Conservation (phyloP, 352 stramenopile genomes). For the Globisporangium camurandrum region DNA sequence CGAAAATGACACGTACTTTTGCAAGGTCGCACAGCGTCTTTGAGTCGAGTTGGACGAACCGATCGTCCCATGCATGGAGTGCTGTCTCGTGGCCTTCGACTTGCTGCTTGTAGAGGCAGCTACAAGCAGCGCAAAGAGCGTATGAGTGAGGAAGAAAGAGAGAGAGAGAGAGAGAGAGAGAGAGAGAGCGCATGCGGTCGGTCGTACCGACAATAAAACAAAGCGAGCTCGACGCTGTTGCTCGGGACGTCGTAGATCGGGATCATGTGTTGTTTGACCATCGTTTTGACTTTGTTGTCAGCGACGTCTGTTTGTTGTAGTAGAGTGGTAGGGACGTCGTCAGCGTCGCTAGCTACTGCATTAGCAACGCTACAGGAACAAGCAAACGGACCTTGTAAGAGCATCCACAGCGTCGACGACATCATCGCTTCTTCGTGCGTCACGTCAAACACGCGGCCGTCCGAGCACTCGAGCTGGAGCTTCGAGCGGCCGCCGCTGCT, state of each 20-base stretch:
- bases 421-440: constrained; percentile 83
- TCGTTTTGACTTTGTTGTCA: constrained; percentile 39
- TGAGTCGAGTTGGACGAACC: constrained; percentile 64
- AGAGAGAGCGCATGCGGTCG: not conserved
- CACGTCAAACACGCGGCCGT: constrained; percentile 61
- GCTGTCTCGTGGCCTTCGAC: constrained; percentile 49
- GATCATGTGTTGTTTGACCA: constrained; percentile 59
- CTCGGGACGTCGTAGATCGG: constrained; percentile 71
- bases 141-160: not conserved
- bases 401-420: constrained; percentile 77
- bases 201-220: constrained; percentile 65
- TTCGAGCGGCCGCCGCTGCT: constrained; percentile 27
- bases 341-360: no score
- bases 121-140: constrained; percentile 14
- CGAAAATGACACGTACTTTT: constrained; percentile 36
- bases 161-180: not conserved
- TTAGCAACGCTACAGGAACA: not conserved
- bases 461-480: constrained; percentile 69
- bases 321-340: no score
- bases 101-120: constrained; percentile 72
- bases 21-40: constrained; percentile 74
- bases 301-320: constrained; percentile 49
- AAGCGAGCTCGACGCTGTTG: constrained; percentile 54
- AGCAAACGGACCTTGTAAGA: constrained; percentile 43
- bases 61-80: constrained; percentile 57